Base-by-base conservation (phyloP, 768 basidiomycete genomes). In the Scleroderma citrinum region DNA sequence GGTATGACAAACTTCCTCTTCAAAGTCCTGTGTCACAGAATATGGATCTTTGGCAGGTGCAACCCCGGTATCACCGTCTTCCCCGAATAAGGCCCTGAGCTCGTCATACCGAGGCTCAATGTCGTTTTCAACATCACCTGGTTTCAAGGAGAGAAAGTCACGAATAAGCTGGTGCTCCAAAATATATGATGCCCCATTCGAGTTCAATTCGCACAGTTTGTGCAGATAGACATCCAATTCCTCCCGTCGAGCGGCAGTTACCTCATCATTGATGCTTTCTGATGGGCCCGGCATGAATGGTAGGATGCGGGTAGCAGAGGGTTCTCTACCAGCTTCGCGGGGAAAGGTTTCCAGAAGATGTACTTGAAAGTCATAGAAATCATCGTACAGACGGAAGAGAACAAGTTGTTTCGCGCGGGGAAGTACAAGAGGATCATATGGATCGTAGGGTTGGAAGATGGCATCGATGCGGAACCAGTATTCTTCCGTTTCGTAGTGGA, bases 241-340 rank as follows among this genome's bases (percentile, higher is more conserved):
- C 17, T 72, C 75, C 52, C 85, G 78, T 47, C 96, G 75, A 30
- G 81, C 78, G 14, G 85, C 82, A 23, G 93, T 95, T 55, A 98
- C 74, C 35, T 76, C 75, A 54, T 91, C 86, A 68, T 93, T 85
- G 30, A 97, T 92, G 17, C 83, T 71, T 21, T 86, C 76, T 7
- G 87, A 81, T 5, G 94, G 96, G 3, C 96, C 96, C 3, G 96
- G 96, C 96, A 99, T 99, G 69, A 82, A 97, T 1, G 96, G 96
- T 23, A 99, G 72, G 44, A 95, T 86, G 31, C 96, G 78, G 8
- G 75, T 75, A 53, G 80, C 71, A 24, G 75, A 75, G 10, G 79
- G 72, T 31, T 83, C 69, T 14, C 89, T 80, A 19, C 96, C 96
- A 13, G 92, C 96, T 70, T 99, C 96, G 39, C 78, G 78, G 7